Percentiles rank a stretch among this genome's conserved stretches.
These are phyloP conservation scores for Setaria italica DNA, from an alignment of 202 grass and related monocot genomes.

Conservation along the genomic window DNA sequence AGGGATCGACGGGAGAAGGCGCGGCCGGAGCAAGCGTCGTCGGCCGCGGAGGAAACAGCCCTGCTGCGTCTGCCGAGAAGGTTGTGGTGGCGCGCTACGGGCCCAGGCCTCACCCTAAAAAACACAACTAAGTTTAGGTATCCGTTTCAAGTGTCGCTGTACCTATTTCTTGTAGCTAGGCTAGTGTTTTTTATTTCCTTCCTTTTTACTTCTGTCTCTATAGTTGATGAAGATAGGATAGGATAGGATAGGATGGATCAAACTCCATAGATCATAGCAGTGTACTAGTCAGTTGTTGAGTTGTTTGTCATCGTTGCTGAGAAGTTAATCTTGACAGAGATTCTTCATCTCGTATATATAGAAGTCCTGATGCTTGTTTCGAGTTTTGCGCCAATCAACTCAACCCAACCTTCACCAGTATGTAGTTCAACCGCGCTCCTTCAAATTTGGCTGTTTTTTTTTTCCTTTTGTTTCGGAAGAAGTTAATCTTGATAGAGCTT, in stretches of 20 bases:
- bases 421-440: background rate
- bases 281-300: slow-evolving; percentile 14
- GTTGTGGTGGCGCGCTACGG: slow-evolving; percentile 3
- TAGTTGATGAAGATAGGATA: slow-evolving; percentile 2
- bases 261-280: slow-evolving; percentile 27
- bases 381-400: background rate
- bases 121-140: slow-evolving; percentile 52
- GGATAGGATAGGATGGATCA: slow-evolving; percentile 30
- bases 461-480: background rate
- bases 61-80: slow-evolving; percentile 23
- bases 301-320: slow-evolving; percentile 2
- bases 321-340: slow-evolving; percentile 3
- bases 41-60: slow-evolving; percentile 23
- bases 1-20: background rate
- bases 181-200: background rate
- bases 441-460: background rate
- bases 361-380: background rate
- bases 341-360: background rate
- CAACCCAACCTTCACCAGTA: background rate
- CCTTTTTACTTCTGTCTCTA: background rate
- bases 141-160: slow-evolving; percentile 7
- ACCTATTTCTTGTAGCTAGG: slow-evolving; percentile 41
- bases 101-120: slow-evolving; percentile 56
- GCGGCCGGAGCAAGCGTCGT: slow-evolving; percentile 3
- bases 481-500: background rate